A percentile compares a stretch with the other conserved stretches of the same genome.
These are phyloP conservation scores for Striga asiatica DNA, from an alignment of 257 asterid genomes.

Conservation along the genomic window DNA sequence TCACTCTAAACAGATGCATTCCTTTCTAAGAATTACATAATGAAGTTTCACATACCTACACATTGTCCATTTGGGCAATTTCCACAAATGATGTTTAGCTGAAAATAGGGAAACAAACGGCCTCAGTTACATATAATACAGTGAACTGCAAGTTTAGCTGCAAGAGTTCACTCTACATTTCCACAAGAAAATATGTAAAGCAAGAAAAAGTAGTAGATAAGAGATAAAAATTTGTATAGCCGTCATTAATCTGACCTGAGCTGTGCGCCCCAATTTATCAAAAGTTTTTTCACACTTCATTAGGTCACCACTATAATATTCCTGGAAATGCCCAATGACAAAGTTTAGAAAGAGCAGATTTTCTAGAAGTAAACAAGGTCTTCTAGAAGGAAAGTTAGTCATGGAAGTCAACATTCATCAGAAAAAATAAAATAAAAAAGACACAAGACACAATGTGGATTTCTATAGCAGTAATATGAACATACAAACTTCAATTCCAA, in stretches of 20 bases:
- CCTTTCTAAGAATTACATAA: constrained; percentile 1
- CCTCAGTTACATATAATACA: constrained; percentile 1
- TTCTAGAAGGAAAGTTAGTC: background rate
- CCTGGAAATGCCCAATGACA: constrained; percentile 34
- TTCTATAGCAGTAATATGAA: constrained; percentile 1
- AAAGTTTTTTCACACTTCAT: constrained; percentile 59
- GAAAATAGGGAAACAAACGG: constrained; percentile 21
- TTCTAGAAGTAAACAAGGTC: constrained; percentile 4
- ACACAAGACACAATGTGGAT: background rate
- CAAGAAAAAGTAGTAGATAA: background rate
- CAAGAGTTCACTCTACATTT: background rate
- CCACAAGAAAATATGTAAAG: background rate
- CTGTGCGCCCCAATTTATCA: constrained; percentile 96
- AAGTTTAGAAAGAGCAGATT: background rate
- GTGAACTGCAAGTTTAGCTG: background rate
- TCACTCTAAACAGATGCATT: background rate
- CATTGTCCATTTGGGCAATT: constrained; percentile 77
- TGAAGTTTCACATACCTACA: constrained; percentile 51
- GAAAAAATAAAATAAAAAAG: too few relatives aligned
- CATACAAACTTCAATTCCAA: background rate
- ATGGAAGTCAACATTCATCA: background rate
- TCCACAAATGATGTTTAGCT: constrained; percentile 87
- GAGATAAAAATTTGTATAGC: background rate
- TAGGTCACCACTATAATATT: constrained; percentile 71
- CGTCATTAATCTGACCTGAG: constrained; percentile 48